These are phyloP conservation scores for Aspergillus campestris DNA, from an alignment of 495 filamentous ascomycete species.

Conservation along the genomic window DNA sequence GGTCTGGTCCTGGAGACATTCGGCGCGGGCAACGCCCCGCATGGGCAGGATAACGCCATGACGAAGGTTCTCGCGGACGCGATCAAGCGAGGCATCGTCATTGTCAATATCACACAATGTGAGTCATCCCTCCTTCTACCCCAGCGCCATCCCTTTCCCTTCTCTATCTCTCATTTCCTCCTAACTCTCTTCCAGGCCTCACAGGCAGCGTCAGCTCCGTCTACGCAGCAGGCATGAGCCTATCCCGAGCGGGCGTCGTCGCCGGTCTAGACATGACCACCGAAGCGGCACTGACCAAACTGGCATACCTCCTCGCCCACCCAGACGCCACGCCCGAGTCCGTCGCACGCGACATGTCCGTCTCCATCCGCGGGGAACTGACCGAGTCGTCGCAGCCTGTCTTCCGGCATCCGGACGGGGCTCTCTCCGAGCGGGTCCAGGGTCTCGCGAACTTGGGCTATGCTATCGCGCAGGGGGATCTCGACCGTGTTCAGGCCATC, in stretches of 20 bases:
- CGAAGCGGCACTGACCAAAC: slow-evolving; percentile 88
- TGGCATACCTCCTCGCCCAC: slow-evolving; percentile 76
- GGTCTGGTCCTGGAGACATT: slow-evolving; percentile 92
- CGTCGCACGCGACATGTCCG: slow-evolving; percentile 63
- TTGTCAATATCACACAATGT: slow-evolving; percentile 95
- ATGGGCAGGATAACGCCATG: slow-evolving; percentile 72
- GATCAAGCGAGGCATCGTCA: slow-evolving; percentile 70
- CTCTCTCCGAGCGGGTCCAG: slow-evolving; percentile 36
- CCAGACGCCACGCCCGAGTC: slow-evolving; percentile 52
- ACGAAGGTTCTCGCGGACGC: slow-evolving; percentile 73
- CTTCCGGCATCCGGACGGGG: slow-evolving; percentile 65
- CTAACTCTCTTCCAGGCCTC: slow-evolving; percentile 34
- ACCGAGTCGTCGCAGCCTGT: slow-evolving; percentile 56
- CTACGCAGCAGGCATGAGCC: slow-evolving; percentile 81
- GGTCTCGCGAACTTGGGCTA: slow-evolving; percentile 68
- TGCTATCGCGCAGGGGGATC: slow-evolving; percentile 67
- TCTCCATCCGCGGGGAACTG: slow-evolving; percentile 75
- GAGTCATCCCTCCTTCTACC: slow-evolving; percentile 12
- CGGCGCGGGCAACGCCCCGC: slow-evolving; percentile 88
- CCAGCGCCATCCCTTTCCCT: not conserved
- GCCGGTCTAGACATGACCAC: slow-evolving; percentile 91
- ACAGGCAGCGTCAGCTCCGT: slow-evolving; percentile 83
- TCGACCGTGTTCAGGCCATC: slow-evolving; percentile 53
- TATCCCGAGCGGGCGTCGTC: slow-evolving; percentile 84
- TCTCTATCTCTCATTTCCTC: not conserved